phyloP scores from a whole-genome alignment of 495 filamentous ascomycete species.

The Hyaloscypha variabilis region DNA sequence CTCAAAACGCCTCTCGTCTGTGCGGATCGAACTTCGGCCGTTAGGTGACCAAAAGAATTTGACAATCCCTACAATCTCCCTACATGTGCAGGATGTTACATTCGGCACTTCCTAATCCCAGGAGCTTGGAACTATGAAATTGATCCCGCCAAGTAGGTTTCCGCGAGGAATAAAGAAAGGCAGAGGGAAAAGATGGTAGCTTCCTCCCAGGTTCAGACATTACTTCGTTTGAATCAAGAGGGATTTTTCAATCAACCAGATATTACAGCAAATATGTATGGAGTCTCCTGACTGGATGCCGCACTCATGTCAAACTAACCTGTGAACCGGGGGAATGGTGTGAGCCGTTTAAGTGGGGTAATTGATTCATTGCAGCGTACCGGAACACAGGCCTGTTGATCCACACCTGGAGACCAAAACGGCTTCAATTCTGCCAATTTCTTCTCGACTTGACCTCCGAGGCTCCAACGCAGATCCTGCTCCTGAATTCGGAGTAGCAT shows the following conservation, averaged over 20 bases:
- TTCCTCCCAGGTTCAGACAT: too few species aligned
- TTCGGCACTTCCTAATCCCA: constrained; percentile 1
- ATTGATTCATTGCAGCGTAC: neutral
- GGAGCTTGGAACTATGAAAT: neutral
- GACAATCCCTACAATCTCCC: too few species aligned
- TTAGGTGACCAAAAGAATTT: neutral
- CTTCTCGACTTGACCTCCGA: constrained; percentile 2
- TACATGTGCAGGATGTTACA: constrained; percentile 4
- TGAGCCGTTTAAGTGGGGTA: neutral
- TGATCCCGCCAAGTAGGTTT: neutral
- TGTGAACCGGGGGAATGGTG: too few species aligned
- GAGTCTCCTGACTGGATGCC: too few species aligned
- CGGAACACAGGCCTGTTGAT: constrained; percentile 3
- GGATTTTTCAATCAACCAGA: too few species aligned
- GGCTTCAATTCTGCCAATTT: neutral
- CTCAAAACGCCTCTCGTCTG: neutral
- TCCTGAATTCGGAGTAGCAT: constrained; percentile 1
- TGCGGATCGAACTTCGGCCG: too few species aligned
- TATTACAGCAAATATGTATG: too few species aligned
- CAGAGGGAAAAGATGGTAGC: neutral
- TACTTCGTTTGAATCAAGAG: too few species aligned
- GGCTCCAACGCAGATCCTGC: constrained; percentile 1
- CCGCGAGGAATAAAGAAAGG: neutral
- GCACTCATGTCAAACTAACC: too few species aligned
- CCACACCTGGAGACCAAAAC: neutral